Evolutionary conservation across 352 stramenopile species (phyloP).

Genomic region (Phytopythium ostracodes): DNA sequence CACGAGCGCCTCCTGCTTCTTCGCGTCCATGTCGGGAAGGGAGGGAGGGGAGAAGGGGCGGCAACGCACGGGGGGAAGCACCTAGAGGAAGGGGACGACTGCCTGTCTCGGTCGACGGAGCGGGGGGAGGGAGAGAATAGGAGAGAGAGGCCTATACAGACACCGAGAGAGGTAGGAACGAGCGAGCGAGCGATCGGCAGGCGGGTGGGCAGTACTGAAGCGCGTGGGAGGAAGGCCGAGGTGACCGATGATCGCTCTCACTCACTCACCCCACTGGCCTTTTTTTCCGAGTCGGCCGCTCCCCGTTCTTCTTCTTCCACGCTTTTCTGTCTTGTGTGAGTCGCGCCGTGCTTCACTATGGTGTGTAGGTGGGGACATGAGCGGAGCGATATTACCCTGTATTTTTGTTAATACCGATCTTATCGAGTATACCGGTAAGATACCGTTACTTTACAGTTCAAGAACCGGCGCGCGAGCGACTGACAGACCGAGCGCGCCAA

Average conservation of each 20-base stretch:
- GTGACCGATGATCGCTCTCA: not conserved
- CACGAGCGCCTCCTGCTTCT: slow-evolving; percentile 60
- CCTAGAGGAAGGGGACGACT: not conserved
- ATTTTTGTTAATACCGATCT: not conserved
- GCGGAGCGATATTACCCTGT: not conserved
- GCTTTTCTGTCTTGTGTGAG: not conserved
- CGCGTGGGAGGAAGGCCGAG: not conserved
- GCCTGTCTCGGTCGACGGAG: not conserved
- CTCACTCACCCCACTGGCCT: slow-evolving; percentile 15
- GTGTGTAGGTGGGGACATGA: not conserved
- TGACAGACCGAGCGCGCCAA: not conserved
- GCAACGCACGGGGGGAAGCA: not conserved
- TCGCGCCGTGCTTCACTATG: not conserved
- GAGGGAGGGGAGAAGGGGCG: not conserved
- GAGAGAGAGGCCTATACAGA: not conserved
- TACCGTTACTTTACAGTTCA: not conserved
- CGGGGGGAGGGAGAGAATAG: not conserved
- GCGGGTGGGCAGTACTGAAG: not conserved
- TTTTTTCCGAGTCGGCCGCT: slow-evolving; percentile 21
- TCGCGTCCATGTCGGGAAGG: slow-evolving; percentile 32
- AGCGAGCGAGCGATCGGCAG: too few relatives aligned
- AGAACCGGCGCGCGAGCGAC: not conserved
- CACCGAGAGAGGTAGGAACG: not conserved
- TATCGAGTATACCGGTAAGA: not conserved
- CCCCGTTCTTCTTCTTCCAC: not conserved